These are phyloP conservation scores for Hypholoma fasciculare DNA, from an alignment of 768 basidiomycete species.

Conservation along the genomic window DNA sequence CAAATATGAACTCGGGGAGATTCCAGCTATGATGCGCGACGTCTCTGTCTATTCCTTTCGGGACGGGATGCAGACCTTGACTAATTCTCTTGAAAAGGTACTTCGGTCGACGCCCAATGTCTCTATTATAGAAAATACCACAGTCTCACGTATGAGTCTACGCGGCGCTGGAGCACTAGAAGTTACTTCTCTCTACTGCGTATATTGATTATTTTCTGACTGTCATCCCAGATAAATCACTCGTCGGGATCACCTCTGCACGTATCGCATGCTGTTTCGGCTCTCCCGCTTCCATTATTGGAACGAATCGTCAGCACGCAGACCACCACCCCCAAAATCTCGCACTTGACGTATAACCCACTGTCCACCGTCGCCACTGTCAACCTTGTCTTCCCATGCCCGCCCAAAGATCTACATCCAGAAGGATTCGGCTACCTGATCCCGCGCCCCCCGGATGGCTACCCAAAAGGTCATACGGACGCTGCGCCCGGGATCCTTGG, in stretches of 20 bases:
- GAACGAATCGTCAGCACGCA: conserved; percentile 31
- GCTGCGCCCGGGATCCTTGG: conserved; percentile 62
- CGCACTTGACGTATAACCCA: conserved; percentile 70
- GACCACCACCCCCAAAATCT: conserved; percentile 32
- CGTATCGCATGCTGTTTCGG: conserved; percentile 74
- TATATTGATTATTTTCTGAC: conserved; percentile 4
- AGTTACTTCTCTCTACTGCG: conserved; percentile 31
- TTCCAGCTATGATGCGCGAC: conserved; percentile 48
- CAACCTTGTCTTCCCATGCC: conserved; percentile 77
- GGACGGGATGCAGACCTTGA: conserved; percentile 73
- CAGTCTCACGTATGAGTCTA: conserved; percentile 35
- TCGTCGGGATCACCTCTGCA: conserved; percentile 20
- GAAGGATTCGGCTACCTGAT: conserved; percentile 94
- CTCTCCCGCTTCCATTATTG: conserved; percentile 66
- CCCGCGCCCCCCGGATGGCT: conserved; percentile 68
- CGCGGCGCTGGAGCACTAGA: conserved; percentile 39
- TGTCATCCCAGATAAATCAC: conserved; percentile 16
- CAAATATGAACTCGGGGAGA: conserved; percentile 41
- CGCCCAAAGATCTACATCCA: conserved; percentile 61
- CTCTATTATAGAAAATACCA: conserved; percentile 45
- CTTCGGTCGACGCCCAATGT: conserved; percentile 58
- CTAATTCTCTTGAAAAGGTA: conserved; percentile 49
- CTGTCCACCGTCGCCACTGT: conserved; percentile 83
- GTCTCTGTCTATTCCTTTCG: conserved; percentile 80
- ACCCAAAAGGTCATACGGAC: conserved; percentile 27